A percentile compares a stretch with the other conserved stretches of the same genome.
These are phyloP conservation scores for Epicoccum sorghinum DNA, from an alignment of 2,329 filamentous ascomycete genomes.

Conservation along the genomic window DNA sequence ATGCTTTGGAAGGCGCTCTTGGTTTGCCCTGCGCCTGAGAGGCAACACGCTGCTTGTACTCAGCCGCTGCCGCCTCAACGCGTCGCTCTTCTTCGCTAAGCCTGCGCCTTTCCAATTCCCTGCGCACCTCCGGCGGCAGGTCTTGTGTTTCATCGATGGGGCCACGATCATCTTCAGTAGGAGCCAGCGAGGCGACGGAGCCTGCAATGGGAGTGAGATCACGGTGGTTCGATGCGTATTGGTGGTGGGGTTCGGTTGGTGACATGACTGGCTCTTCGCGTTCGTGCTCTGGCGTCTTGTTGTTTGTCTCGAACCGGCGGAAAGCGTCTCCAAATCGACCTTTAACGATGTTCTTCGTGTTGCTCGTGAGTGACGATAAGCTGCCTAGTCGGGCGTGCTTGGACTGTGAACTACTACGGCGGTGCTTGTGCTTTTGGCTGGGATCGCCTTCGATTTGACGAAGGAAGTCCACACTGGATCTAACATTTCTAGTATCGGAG, in stretches of 20 bases:
- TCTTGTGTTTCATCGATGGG: conserved; percentile 71
- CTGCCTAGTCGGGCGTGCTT: conserved; percentile 75
- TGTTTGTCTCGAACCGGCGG: conserved; percentile 78
- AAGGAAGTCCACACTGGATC: conserved; percentile 83
- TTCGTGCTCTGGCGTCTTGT: conserved; percentile 33
- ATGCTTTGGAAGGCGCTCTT: conserved; percentile 61
- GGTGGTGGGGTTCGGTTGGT: conserved; percentile 32
- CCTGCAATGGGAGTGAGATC: conserved; percentile 71
- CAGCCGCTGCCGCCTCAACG: conserved; percentile 85
- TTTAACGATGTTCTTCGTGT: conserved; percentile 81
- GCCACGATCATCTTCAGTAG: conserved; percentile 71
- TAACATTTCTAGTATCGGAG: conserved; percentile 68
- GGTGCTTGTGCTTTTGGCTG: conserved; percentile 59
- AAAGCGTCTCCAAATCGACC: conserved; percentile 94
- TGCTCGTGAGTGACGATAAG: conserved; percentile 70
- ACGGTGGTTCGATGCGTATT: conserved; percentile 25
- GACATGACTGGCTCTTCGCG: conserved; percentile 36
- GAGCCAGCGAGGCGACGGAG: conserved; percentile 68
- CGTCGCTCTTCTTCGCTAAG: conserved; percentile 87
- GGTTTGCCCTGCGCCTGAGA: conserved; percentile 60
- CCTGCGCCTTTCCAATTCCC: conserved; percentile 83
- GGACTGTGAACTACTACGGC: conserved; percentile 61
- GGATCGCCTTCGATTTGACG: conserved; percentile 71
- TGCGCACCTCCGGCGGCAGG: conserved; percentile 83
- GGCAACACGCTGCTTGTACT: conserved; percentile 79